phyloP scores from a whole-genome alignment of 352 stramenopile genomes.

The Blastocystis hominis region DNA sequence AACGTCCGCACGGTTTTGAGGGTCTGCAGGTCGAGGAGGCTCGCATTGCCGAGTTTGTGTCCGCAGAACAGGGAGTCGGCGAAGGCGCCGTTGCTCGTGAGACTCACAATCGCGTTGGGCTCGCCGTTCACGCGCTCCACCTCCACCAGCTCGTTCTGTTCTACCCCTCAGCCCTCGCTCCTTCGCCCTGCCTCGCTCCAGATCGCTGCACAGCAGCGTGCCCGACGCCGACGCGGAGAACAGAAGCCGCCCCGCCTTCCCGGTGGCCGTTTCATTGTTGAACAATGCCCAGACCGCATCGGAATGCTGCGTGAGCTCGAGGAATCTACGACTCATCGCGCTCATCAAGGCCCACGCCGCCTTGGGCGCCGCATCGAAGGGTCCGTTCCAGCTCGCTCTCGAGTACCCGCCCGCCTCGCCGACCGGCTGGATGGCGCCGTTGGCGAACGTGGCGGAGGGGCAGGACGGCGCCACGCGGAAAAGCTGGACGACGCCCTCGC shows the following conservation, averaged over 20 bases:
- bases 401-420: background rate
- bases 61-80: background rate
- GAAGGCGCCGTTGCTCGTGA: background rate
- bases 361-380: background rate
- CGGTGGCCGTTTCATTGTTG: background rate
- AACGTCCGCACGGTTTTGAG: background rate
- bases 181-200: slow-evolving; percentile 4
- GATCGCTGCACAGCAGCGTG: background rate
- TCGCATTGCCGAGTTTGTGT: background rate
- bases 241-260: background rate
- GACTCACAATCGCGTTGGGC: background rate
- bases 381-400: background rate
- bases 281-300: slow-evolving; percentile 42
- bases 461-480: background rate
- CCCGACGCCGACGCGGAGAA: slow-evolving; percentile 33
- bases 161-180: background rate
- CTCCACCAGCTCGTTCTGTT: background rate
- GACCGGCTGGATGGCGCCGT: background rate
- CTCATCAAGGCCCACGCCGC: background rate
- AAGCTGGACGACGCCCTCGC: background rate
- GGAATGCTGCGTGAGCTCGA: background rate
- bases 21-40: background rate
- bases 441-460: background rate
- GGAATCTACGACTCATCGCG: background rate
- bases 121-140: background rate